Evolutionary conservation across 768 basidiomycete species (phyloP).

Genomic region (Rhizopogon vinicolor): DNA sequence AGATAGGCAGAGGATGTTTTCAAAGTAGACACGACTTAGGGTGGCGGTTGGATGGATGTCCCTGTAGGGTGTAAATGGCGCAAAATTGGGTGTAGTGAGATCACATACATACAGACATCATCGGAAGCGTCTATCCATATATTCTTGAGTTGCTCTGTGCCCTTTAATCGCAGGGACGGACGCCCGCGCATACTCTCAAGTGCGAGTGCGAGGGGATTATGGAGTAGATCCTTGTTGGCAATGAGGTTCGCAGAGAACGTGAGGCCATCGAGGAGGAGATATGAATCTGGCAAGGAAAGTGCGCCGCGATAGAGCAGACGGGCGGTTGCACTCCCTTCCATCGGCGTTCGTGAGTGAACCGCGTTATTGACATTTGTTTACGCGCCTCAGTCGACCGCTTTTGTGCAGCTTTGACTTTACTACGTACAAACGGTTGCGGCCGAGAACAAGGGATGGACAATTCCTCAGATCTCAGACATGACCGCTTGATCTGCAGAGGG

Average conservation of each 20-base stretch:
- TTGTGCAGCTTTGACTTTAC: background rate
- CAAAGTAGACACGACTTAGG: conserved; percentile 62
- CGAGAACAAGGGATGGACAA: no score
- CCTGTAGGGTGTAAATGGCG: conserved; percentile 29
- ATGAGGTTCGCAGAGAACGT: conserved; percentile 57
- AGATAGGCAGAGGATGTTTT: conserved; percentile 59
- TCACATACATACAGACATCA: conserved; percentile 42
- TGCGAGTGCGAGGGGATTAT: conserved; percentile 67
- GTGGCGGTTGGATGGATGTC: conserved; percentile 66
- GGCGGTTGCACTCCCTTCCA: conserved; percentile 14
- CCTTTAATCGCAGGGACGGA: conserved; percentile 56
- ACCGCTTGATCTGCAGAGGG: background rate
- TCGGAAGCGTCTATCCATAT: conserved; percentile 58
- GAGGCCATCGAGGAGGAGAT: conserved; percentile 67
- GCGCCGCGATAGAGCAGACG: conserved; percentile 76
- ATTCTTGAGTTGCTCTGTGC: conserved; percentile 46
- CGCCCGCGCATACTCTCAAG: conserved; percentile 79
- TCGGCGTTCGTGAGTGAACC: background rate
- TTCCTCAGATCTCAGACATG: background rate
- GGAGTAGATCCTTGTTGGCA: conserved; percentile 37
- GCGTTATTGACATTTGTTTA: background rate
- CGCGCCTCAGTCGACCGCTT: background rate
- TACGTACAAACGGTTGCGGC: no score
- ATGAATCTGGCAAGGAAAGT: conserved; percentile 68
- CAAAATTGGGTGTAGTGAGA: conserved; percentile 28